These are phyloP conservation scores for Chaetomium globosum DNA, from an alignment of 2,329 filamentous ascomycete genomes.

Conservation along the genomic window DNA sequence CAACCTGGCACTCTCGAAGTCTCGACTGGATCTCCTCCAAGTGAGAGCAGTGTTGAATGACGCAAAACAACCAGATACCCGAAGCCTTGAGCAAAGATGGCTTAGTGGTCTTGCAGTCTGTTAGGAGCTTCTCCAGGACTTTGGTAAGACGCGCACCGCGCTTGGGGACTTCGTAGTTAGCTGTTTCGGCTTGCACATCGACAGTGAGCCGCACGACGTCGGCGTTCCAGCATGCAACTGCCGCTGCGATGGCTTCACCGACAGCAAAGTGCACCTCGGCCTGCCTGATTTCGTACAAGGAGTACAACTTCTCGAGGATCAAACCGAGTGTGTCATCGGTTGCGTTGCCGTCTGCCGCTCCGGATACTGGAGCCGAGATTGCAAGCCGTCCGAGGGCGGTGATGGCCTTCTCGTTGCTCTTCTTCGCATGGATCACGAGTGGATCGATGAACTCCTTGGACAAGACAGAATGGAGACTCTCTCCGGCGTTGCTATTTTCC, in stretches of 20 bases:
- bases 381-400: slow-evolving; percentile 76
- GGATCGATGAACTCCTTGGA: slow-evolving; percentile 59
- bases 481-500: slow-evolving; percentile 24
- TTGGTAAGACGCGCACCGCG: slow-evolving; percentile 50
- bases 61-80: slow-evolving; percentile 89
- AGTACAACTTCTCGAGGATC: slow-evolving; percentile 70
- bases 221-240: slow-evolving; percentile 80
- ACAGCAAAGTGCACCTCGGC: slow-evolving; percentile 88
- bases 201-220: slow-evolving; percentile 73
- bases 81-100: slow-evolving; percentile 88
- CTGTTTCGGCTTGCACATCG: slow-evolving; percentile 64
- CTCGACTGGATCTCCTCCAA: slow-evolving; percentile 71
- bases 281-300: slow-evolving; percentile 79
- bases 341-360: slow-evolving; percentile 41
- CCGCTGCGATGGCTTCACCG: slow-evolving; percentile 81
- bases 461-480: slow-evolving; percentile 36
- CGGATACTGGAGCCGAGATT: slow-evolving; percentile 54
- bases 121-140: slow-evolving; percentile 72
- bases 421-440: slow-evolving; percentile 70
- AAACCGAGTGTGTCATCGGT: slow-evolving; percentile 48
- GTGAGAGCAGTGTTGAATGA: slow-evolving; percentile 88
- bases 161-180: slow-evolving; percentile 41
- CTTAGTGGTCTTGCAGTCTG: slow-evolving; percentile 80
- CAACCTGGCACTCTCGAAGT: slow-evolving; percentile 77
- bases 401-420: slow-evolving; percentile 80